Evolutionary conservation across 805 yeast genomes (phyloP), one percentile per base, ranked within the genome.

Genomic region (Candida namnaoensis): DNA sequence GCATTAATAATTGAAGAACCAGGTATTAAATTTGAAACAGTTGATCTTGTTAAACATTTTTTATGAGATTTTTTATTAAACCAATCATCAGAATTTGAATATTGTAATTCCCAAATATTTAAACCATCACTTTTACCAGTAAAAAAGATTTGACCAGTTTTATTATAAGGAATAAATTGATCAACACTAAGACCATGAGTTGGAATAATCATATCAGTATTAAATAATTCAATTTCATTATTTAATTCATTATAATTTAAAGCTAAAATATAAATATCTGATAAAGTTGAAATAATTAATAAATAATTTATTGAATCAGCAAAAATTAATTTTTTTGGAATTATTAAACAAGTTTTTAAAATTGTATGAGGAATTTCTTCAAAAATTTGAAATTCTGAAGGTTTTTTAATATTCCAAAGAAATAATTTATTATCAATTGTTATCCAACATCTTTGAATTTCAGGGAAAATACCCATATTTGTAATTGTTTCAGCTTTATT

Each of bases 31-130:
- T 72, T 68, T 1, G 82, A 64, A 35, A 80, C 60, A 0, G 69
- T 80, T 49, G 76, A 76, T 62, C 77, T 79, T 36, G 97, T 88
- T 42, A 86, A 71, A 58, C 97, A 88, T 35, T 82, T 78, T 59
- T 88, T 88, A 51, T 78, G 78, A 55, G 95, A 85, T 52, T 81
- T 84, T 54, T 85, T 82, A 47, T 80, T 78, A 57, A 88, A 88
- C 86, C 96, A 91, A 41, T 86, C 82, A 38, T 88, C 93, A 25
- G 83, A 74, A 48, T 81, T 83, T 6, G 90, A 74, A 57, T 93
- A 93, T 44, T 78, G 80, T 41, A 93, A 66, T 56, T 87, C 91
- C 96, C 96, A 93, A 36, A 93, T 70, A 50, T 90, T 79, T 33
- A 70, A 64, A 2, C 88, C 91, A 49, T 85, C 88, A 19, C 81